Base-by-base conservation (phyloP, 2,329 filamentous ascomycete genomes). In the Claviceps spartinae region DNA sequence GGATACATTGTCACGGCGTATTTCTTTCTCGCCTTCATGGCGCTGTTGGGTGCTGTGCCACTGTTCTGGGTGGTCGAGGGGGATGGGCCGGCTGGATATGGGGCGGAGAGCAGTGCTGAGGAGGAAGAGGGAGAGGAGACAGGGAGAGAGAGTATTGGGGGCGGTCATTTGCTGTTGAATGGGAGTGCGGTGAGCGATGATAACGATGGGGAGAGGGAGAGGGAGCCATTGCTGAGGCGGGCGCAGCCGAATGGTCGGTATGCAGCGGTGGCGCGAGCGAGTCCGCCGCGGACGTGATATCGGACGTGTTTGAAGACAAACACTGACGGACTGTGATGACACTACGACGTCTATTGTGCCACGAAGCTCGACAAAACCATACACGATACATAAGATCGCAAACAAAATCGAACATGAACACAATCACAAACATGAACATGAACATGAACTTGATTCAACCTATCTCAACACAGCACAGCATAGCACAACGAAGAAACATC, bases 1-100 rank as follows among this genome's bases (percentile, higher is more conserved):
- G 87, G 87, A 0, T 91, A 88, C 62, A 75, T 93, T 34, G 79
- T 94, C 49, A 71, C 86, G 0, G 84, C 90, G 0, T 96, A 87
- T 78, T 95, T 86, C 81, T 73, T 85, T 4, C 72, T 96, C n/a
- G 76, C 80, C 0, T 59, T 70, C 0, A 71, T 94, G 45, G 77
- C 82, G 0, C 55, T 78, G 0, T 47, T 88, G 1, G 85, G 86
- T 18, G 80, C 80, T 0, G 65, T 95, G 2, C 86, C 88, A 0
- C 78, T 85, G 0, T 87, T 82, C 65, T 85, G 82, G 69, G 76
- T 94, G 1, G 76, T 82, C 14, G 80, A 95, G 61, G 83, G 84
- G 40, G 80, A 88, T 8, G 87, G 87, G 72, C 88, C 66, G 64
- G 66, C 57, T 36, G 63, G 51, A 50, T 65, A 34, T 11, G 30